Conservation (phyloP, 2,329 filamentous ascomycete species). For the Zymoseptoria pseudotritici region DNA sequence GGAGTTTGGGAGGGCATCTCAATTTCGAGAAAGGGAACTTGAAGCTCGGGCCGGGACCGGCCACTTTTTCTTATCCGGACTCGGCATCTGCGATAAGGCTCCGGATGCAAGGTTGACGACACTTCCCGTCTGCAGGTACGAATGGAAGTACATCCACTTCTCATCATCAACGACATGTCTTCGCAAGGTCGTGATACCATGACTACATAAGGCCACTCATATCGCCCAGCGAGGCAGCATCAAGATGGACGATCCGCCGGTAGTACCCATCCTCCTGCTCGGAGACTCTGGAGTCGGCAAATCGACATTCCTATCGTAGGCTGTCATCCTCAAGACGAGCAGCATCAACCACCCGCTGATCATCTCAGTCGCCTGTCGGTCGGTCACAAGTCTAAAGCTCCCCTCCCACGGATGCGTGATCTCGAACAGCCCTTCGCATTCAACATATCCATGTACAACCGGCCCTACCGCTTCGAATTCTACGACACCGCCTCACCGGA, state of each 20-base stretch:
- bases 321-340: constrained; percentile 17
- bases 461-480: constrained; percentile 48
- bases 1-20: not conserved
- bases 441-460: constrained; percentile 50
- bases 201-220: not conserved
- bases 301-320: constrained; percentile 56
- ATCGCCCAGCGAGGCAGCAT: not conserved
- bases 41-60: not conserved
- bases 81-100: too few relatives aligned
- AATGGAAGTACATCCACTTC: too few relatives aligned
- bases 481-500: constrained; percentile 51
- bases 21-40: not conserved
- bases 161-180: not conserved
- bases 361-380: constrained; percentile 23
- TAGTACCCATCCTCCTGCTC: constrained; percentile 48
- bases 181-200: not conserved
- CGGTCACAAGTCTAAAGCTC: constrained; percentile 23
- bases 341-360: constrained; percentile 5
- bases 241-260: constrained; percentile 22
- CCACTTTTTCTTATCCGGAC: not conserved
- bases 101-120: not conserved
- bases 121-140: not conserved
- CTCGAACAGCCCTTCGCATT: constrained; percentile 53
- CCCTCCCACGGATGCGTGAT: constrained; percentile 43
- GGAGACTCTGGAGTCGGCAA: constrained; percentile 55